A percentile compares a stretch with the other conserved stretches of the same genome.
These are phyloP conservation scores for Ascobolus immersus DNA, from an alignment of 495 filamentous ascomycete genomes.

Conservation along the genomic window DNA sequence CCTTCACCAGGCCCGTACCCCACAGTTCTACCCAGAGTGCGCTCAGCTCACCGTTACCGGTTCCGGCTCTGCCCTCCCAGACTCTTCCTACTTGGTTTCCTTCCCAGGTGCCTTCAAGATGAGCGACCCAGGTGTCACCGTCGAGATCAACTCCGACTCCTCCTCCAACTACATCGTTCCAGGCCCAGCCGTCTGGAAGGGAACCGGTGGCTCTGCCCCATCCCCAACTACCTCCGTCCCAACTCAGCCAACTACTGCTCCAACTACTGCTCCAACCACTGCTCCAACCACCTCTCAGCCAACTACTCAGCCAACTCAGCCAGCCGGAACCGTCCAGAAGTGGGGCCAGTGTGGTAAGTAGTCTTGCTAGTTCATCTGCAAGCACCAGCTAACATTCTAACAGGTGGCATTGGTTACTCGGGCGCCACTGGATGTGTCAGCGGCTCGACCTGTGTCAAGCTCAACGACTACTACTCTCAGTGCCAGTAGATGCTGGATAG, in stretches of 20 bases:
- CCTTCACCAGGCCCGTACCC: slow-evolving; percentile 32
- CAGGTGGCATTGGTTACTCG: slow-evolving; percentile 6
- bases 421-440: slow-evolving; percentile 8
- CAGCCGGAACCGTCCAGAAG: not conserved
- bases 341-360: not conserved
- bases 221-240: not conserved
- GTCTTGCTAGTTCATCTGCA: too few species aligned
- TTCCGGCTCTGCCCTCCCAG: slow-evolving; percentile 22
- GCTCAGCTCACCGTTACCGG: slow-evolving; percentile 29
- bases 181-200: slow-evolving; percentile 27
- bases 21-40: slow-evolving; percentile 36
- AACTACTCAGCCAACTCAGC: not conserved
- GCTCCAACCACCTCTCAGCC: not conserved
- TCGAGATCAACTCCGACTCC: slow-evolving; percentile 24
- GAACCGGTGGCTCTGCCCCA: slow-evolving; percentile 6
- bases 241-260: not conserved
- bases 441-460: slow-evolving; percentile 10
- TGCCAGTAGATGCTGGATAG: too few species aligned
- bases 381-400: too few species aligned
- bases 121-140: slow-evolving; percentile 26
- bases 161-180: slow-evolving; percentile 25
- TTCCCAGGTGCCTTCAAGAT: slow-evolving; percentile 28
- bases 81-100: slow-evolving; percentile 20
- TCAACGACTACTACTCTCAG: slow-evolving; percentile 12
- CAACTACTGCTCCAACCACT: slow-evolving; percentile 1